Evolutionary conservation across 225 moss, liverwort and hornwort species (phyloP).

Genomic region (Lunularia cruciata): DNA sequence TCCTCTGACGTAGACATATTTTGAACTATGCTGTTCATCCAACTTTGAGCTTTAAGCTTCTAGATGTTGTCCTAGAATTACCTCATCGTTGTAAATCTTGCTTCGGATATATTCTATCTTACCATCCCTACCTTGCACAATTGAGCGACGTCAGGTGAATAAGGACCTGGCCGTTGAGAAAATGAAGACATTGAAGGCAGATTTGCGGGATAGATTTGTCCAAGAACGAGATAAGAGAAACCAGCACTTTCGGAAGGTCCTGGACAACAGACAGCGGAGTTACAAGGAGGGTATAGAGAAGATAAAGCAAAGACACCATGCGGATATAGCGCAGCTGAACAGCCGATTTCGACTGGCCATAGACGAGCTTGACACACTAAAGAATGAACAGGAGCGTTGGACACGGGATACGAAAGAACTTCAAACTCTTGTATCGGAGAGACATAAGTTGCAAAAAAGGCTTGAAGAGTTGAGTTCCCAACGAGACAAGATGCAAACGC

Average conservation of each 20-base stretch:
- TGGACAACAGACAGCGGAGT: constrained; percentile 18
- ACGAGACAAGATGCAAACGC: constrained; percentile 10
- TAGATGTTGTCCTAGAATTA: neutral
- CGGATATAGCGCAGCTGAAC: constrained; percentile 13
- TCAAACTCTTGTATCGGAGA: constrained; percentile 24
- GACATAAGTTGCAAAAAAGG: constrained; percentile 16
- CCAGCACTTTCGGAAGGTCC: constrained; percentile 9
- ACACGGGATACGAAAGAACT: neutral
- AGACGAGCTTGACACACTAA: constrained; percentile 7
- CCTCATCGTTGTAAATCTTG: neutral
- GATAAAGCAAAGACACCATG: constrained; percentile 21
- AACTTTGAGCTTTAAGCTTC: neutral
- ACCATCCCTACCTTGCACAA: neutral
- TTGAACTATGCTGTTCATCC: too few relatives aligned
- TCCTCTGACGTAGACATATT: too few relatives aligned
- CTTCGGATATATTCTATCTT: neutral
- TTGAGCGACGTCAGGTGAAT: neutral
- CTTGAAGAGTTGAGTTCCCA: constrained; percentile 12
- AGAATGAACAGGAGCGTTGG: constrained; percentile 18
- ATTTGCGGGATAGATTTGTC: constrained; percentile 1
- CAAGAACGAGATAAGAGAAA: constrained; percentile 17
- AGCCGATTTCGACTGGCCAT: constrained; percentile 14
- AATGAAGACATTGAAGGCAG: constrained; percentile 12
- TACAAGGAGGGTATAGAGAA: constrained; percentile 7
- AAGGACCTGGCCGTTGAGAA: constrained; percentile 2